Evolutionary conservation across 768 basidiomycete genomes (phyloP), one percentile per base, ranked within the genome.

Genomic region (Pleurotus giganteus): DNA sequence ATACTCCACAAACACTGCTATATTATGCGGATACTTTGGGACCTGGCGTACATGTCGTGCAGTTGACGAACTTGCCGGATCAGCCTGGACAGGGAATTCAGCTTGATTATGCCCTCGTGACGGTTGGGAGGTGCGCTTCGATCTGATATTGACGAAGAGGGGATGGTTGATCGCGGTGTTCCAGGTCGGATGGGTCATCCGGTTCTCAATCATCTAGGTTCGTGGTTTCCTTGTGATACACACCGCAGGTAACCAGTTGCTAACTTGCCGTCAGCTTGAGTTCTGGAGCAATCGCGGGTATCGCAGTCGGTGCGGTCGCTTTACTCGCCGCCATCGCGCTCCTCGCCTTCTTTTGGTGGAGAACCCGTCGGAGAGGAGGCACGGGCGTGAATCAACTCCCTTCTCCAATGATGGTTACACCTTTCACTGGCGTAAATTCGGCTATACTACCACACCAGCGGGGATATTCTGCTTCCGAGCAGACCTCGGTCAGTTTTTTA

Each of bases 21-120:
- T 56, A 52, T 31, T 45, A 23, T 23, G 50, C 55, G 8, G 41
- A 41, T 47, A 52, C 52, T 29, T 39, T 56, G 4, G 55, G 55
- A 5, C 47, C 55, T 42, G 55, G 55, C 2, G 17, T n/a, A 5
- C 55, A 56, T 28, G 15, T 24, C 6, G 17, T 56, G 3, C 52
- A 50, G 31, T 8, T 56, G n/a, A 28, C 28, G 17, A 56, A 56
- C 27, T 29, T 41, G 28, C 55, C 50, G 4, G 23, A 24, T 26
- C 12, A 3, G 2, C 28, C 37, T 7, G 47, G 47, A 13, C 55
- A 52, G 53, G 44, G 36, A 6, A n/a, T 56, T 21, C 15, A 19
- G 23, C 32, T 56, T 8, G 55, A 56, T 28, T 52, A 23, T 42
- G 55, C 55, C 12, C 15, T 31, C 17, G 34, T 56, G 3, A 17